A percentile compares a stretch with the other conserved stretches of the same genome.
Conservation (phyloP, 805 yeast genomes). For the Starmerella vitae region DNA sequence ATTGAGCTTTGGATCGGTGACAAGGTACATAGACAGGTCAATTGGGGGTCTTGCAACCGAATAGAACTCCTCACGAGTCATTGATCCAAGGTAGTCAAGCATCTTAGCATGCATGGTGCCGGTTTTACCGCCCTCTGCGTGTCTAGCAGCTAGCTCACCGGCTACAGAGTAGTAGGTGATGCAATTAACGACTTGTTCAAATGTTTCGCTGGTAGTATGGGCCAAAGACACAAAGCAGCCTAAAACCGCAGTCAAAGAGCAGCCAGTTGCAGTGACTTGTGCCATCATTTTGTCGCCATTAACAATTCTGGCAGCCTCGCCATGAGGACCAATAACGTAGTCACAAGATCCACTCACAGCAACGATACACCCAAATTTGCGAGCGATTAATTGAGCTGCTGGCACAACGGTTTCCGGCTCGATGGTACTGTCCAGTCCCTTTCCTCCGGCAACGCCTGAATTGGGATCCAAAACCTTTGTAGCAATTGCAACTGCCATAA, state of each 20-base stretch:
- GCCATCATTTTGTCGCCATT: constrained; percentile 20
- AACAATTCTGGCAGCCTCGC: constrained; percentile 6
- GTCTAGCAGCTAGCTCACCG: constrained; percentile 18
- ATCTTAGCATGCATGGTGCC: constrained; percentile 18
- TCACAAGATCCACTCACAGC: constrained; percentile 18
- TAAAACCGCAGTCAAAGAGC: constrained; percentile 17
- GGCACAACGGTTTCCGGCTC: constrained; percentile 14
- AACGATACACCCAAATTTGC: constrained; percentile 7
- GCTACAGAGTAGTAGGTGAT: constrained; percentile 18
- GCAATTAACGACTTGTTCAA: constrained; percentile 9
- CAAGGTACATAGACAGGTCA: constrained; percentile 18
- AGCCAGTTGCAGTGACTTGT: constrained; percentile 20
- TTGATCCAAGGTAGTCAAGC: constrained; percentile 15
- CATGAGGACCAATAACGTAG: constrained; percentile 13
- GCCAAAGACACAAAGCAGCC: constrained; percentile 15
- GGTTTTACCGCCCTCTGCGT: constrained; percentile 14
- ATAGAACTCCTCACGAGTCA: constrained; percentile 11
- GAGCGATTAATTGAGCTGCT: constrained; percentile 15
- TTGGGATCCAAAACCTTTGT: not conserved
- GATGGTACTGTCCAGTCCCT: constrained; percentile 19
- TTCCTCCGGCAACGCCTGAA: constrained; percentile 24
- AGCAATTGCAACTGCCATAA: constrained; percentile 29
- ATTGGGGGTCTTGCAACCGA: constrained; percentile 12
- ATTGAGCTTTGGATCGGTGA: constrained; percentile 17
- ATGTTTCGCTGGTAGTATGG: not conserved